phyloP scores from a whole-genome alignment of 331 rosid species.

The Arachis monticola region DNA sequence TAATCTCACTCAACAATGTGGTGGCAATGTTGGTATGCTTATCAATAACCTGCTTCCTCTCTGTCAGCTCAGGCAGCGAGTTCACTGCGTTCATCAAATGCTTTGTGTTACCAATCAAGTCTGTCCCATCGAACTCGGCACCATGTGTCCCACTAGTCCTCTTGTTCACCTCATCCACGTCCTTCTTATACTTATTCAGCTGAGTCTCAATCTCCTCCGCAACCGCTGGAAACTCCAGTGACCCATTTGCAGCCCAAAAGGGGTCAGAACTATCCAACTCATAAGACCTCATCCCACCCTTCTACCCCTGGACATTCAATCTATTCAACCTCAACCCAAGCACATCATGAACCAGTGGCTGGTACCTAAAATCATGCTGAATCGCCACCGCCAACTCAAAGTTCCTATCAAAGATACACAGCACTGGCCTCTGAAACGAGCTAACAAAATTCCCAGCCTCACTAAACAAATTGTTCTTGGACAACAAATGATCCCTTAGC shows the following conservation, averaged over 20 bases:
- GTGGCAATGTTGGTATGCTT: constrained; percentile 96
- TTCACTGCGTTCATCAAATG: constrained; percentile 96
- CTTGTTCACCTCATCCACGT: constrained; percentile 89
- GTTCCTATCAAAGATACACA: constrained; percentile 85
- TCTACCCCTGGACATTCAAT: constrained; percentile 79
- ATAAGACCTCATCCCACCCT: constrained; percentile 81
- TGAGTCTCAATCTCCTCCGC: constrained; percentile 91
- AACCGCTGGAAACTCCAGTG: constrained; percentile 79
- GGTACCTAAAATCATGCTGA: constrained; percentile 88
- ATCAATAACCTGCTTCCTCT: constrained; percentile 86
- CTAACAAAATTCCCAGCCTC: constrained; percentile 73
- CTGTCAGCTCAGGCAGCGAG: constrained; percentile 88
- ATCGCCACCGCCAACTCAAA: constrained; percentile 83
- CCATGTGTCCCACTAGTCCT: constrained; percentile 78
- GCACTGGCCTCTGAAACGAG: constrained; percentile 82
- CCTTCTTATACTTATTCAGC: constrained; percentile 77
- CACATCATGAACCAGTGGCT: constrained; percentile 82
- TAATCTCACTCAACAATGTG: constrained; percentile 80
- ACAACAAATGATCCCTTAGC: constrained; percentile 79
- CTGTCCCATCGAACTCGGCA: constrained; percentile 83
- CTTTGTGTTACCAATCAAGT: constrained; percentile 84
- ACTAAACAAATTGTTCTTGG: constrained; percentile 73
- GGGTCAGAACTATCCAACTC: constrained; percentile 80
- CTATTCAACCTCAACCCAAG: constrained; percentile 83
- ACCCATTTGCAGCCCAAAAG: constrained; percentile 82